Evolutionary conservation across 2,329 filamentous ascomycete species (phyloP), one percentile per base, ranked within the genome.

Genomic region (Thielaviopsis ethacetica): DNA sequence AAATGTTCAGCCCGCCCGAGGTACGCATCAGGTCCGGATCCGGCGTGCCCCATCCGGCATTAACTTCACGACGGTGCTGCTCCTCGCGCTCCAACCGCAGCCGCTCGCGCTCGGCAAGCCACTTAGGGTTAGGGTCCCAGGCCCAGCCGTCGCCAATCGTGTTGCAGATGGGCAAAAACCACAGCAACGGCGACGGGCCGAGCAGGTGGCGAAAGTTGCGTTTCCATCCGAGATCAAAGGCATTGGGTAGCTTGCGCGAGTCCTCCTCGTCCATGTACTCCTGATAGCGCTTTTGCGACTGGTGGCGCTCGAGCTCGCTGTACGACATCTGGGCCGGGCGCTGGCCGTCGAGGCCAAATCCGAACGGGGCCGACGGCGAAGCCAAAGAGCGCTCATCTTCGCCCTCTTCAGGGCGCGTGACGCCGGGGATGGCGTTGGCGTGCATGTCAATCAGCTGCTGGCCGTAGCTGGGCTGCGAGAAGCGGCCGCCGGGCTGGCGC

Each of bases 131-230:
- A 0, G 91, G 80, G 66, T 96, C 90, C 93, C 93, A 98, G 52
- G 77, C 78, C 91, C 91, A 98, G 22, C 93, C 93, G 69, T 98
- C 88, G 38, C 91, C 91, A 0, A 82, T 87, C 1, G 90, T 95
- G 67, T 86, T 97, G 69, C 80, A 82, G 53, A 97, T 73, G 0
- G 93, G 93, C 1, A 97, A 62, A 27, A 77, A 72, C 91, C 93
- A 97, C 9, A 93, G 74, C 26, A 80, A 71, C 1, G 83, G 83
- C 0, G 75, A 80, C 0, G 81, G 80, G 0, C 93, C 93, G 64
- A 98, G 89, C 2, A 98, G 78, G 68, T 95, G 88, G 0, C 72
- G 68, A 5, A 97, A 70, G 68, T 98, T 98, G 50, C 79, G 80
- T 60, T 79, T 82, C 79, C 85, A 85, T 61, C 93, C 93, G 1